Base-by-base conservation (phyloP, 2,329 filamentous ascomycete genomes). In the Alternaria consortialis region DNA sequence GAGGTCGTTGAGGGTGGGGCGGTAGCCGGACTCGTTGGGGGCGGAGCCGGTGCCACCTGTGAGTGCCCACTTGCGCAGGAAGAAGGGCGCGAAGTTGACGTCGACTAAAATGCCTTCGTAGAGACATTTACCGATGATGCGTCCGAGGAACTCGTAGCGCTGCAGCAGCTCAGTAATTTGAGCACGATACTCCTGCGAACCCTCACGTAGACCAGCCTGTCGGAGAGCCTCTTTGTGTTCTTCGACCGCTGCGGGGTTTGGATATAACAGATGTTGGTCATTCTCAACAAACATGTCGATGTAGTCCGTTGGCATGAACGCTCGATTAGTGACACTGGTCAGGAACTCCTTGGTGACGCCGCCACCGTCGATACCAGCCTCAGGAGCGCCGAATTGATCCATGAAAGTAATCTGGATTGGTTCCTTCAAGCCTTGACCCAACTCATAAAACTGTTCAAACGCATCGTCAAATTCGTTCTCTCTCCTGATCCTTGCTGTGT, bases 261-360 rank as follows among this genome's bases (percentile, higher is more conserved):
- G 95, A 72, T 95, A 97, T 7, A 97, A 84, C 3, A 96, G 82
- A 68, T 96, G 94, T 68, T 94, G 89, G 62, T 91, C 90, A 74
- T 96, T 99, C 53, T 93, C 89, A 5, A 89, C 83, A 73, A 99
- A 99, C 64, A 96, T 86, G 42, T 85, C 84, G 15, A 86, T 81
- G 25, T 65, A 65, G 9, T 77, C 67, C 3, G 85, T 80, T 1
- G 86, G 84, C 65, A 85, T 86, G 74, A 98, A 97, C 0, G 93
- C 93, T 76, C 97, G 91, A 20, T 86, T 89, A 1, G 93, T 97
- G 50, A 97, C 88, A 63, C 91, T 95, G 1, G 90, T 97, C 12
- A 99, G 84, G 64, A 99, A 99, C 73, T 99, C 95, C 71, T 99
- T 99, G 2, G 94, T 97, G 8, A 99, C 95, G 64, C 95, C 95